Conservation (phyloP, 352 stramenopile species). For the Phytophthora fragariae region DNA sequence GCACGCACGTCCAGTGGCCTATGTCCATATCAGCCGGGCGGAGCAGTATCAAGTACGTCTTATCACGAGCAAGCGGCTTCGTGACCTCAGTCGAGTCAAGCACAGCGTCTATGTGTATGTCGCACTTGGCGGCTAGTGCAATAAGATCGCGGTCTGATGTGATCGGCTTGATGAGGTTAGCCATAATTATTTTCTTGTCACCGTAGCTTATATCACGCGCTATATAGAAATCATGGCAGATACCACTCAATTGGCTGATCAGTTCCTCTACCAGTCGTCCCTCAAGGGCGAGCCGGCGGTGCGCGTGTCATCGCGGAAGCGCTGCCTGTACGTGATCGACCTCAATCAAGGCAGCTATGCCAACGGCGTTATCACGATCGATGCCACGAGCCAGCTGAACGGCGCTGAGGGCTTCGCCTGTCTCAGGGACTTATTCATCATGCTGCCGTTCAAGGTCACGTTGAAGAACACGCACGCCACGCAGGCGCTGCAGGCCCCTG, state of each 20-base stretch:
- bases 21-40: neutral
- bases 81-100: neutral
- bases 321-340: neutral
- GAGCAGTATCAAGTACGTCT: slow-evolving; percentile 10
- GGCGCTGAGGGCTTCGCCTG: neutral
- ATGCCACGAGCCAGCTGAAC: neutral
- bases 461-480: neutral
- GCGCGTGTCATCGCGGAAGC: neutral
- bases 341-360: neutral
- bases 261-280: neutral
- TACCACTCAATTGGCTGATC: slow-evolving; percentile 1
- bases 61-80: neutral
- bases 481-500: fast-evolving
- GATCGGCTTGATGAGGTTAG: slow-evolving; percentile 3
- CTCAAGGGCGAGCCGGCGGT: neutral
- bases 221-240: no score
- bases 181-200: slow-evolving; percentile 7
- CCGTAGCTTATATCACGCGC: neutral
- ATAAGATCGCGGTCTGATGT: neutral
- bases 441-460: neutral
- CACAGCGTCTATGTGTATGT: neutral
- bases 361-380: neutral
- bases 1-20: slow-evolving; percentile 1
- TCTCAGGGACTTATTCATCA: neutral
- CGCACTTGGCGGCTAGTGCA: neutral